These are phyloP conservation scores for Mycena haematopus DNA, from an alignment of 768 basidiomycete genomes.

Conservation along the genomic window DNA sequence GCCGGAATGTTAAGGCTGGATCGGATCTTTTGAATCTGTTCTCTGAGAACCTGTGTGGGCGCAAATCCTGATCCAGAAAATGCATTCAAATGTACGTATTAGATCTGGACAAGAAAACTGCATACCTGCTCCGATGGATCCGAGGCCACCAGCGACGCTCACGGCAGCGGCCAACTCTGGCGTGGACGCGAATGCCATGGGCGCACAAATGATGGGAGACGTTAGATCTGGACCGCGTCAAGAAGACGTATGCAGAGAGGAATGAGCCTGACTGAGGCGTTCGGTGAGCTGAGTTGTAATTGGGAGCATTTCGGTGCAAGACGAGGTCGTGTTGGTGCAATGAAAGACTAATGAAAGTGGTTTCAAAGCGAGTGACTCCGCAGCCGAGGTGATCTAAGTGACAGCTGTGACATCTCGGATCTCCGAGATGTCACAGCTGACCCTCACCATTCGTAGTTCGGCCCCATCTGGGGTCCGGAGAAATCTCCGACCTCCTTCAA, in stretches of 20 bases:
- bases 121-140: constrained; percentile 59
- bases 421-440: too few relatives aligned
- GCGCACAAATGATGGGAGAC: constrained; percentile 60
- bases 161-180: constrained; percentile 50
- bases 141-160: constrained; percentile 61
- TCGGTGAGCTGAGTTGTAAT: constrained; percentile 45
- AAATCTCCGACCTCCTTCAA: too few relatives aligned
- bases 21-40: constrained; percentile 50
- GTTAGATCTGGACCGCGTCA: constrained; percentile 43
- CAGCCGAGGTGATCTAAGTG: too few relatives aligned
- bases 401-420: too few relatives aligned
- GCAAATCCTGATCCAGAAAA: constrained; percentile 42
- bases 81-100: not conserved
- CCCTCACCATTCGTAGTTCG: too few relatives aligned
- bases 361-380: too few relatives aligned
- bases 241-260: not conserved
- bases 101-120: constrained; percentile 14
- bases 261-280: constrained; percentile 43
- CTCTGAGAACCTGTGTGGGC: constrained; percentile 40
- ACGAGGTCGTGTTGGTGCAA: too few relatives aligned
- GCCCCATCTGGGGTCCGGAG: too few relatives aligned
- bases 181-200: constrained; percentile 58
- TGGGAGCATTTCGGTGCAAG: constrained; percentile 18
- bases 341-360: too few relatives aligned
- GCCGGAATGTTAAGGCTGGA: constrained; percentile 37